These are phyloP conservation scores for Pseudomicrostroma phylloplanum DNA, from an alignment of 1,284 basidiomycete species.

Conservation along the genomic window DNA sequence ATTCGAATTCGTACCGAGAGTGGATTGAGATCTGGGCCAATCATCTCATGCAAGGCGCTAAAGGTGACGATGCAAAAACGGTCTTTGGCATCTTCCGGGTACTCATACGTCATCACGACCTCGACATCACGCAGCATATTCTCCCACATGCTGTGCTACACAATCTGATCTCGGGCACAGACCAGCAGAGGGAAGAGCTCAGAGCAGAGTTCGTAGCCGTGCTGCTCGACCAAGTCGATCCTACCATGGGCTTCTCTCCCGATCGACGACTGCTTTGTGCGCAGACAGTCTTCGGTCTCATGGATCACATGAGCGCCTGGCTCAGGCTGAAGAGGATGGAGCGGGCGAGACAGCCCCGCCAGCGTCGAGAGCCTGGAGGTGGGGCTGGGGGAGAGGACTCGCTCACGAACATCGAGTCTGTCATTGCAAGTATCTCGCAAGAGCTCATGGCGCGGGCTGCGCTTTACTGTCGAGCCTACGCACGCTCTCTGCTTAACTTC, in stretches of 20 bases:
- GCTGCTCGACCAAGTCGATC: constrained; percentile 72
- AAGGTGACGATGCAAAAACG: constrained; percentile 50
- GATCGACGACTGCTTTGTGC: constrained; percentile 52
- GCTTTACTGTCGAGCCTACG: constrained; percentile 86
- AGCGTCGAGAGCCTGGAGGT: constrained; percentile 12
- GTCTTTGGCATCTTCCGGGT: constrained; percentile 77
- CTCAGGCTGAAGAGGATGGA: constrained; percentile 57
- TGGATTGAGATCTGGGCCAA: constrained; percentile 90
- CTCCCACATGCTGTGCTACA: constrained; percentile 88
- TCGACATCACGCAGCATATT: constrained; percentile 79
- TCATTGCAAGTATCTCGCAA: constrained; percentile 76
- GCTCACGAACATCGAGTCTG: constrained; percentile 60
- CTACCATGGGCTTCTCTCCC: constrained; percentile 23
- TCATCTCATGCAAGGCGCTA: constrained; percentile 65
- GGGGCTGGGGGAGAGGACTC: constrained; percentile 12
- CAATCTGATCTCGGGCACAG: constrained; percentile 70
- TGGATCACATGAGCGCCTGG: constrained; percentile 93
- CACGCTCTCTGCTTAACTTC: constrained; percentile 88
- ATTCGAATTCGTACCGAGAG: constrained; percentile 76
- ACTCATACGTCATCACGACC: constrained; percentile 78
- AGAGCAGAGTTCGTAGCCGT: constrained; percentile 72
- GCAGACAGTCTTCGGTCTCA: constrained; percentile 82
- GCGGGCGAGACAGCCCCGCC: constrained; percentile 20
- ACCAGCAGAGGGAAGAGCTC: constrained; percentile 60
- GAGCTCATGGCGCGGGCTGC: constrained; percentile 88